phyloP scores from a whole-genome alignment of 108 stramenopile genomes.

The Stephanodiscus minutulus region DNA sequence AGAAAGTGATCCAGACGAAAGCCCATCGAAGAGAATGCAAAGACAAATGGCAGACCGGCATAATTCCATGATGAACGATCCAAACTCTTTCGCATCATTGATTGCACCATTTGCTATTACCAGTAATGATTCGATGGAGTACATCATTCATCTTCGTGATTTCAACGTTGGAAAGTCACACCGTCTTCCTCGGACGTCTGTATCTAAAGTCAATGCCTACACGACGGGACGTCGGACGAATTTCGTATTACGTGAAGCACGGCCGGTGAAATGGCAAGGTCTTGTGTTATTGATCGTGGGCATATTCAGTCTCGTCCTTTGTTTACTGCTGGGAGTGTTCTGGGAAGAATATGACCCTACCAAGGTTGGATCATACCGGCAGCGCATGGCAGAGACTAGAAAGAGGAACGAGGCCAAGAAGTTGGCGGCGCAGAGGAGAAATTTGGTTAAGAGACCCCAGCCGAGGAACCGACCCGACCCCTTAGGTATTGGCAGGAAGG shows the following conservation, averaged over 20 bases:
- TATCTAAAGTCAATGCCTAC: conserved; percentile 72
- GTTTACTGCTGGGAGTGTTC: conserved; percentile 74
- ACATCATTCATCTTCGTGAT: conserved; percentile 57
- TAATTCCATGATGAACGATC: conserved; percentile 55
- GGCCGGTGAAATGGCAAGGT: conserved; percentile 64
- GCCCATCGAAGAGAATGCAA: conserved; percentile 49
- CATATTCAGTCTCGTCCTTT: conserved; percentile 61
- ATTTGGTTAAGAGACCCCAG: conserved; percentile 1
- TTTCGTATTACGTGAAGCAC: conserved; percentile 63
- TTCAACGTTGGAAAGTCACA: conserved; percentile 68
- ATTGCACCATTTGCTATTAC: conserved; percentile 48
- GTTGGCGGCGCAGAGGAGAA: background rate
- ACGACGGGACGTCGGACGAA: conserved; percentile 63
- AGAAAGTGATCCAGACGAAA: conserved; percentile 20
- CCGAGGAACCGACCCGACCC: conserved; percentile 3
- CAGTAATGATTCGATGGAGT: conserved; percentile 30
- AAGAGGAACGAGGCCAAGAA: conserved; percentile 31
- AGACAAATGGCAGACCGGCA: conserved; percentile 37
- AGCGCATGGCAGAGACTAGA: conserved; percentile 37
- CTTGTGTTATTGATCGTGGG: conserved; percentile 70
- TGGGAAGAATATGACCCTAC: conserved; percentile 63
- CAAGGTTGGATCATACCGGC: conserved; percentile 40
- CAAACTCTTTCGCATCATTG: conserved; percentile 62
- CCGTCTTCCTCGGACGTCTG: conserved; percentile 56
- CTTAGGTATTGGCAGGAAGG: too few relatives aligned